phyloP scores from a whole-genome alignment of 78 protist genomes.

The Capsaspora owczarzaki region DNA sequence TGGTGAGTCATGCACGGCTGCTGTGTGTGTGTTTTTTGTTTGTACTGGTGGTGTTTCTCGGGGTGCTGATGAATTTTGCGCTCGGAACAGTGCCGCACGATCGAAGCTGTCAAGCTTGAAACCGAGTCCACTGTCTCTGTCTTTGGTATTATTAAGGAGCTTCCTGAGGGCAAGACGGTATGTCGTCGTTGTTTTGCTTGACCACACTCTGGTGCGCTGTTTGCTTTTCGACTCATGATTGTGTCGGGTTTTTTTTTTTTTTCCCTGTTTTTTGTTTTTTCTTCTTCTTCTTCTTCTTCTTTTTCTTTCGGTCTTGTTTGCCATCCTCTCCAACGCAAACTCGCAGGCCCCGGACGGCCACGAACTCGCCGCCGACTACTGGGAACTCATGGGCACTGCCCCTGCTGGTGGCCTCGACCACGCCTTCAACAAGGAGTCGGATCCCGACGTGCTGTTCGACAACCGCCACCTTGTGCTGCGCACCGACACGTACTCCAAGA shows the following conservation, averaged over 20 bases:
- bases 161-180: slow-evolving; percentile 58
- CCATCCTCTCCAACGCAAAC: no score
- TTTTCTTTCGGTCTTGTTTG: no score
- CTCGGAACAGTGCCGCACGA: slow-evolving; percentile 19
- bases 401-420: slow-evolving; percentile 57
- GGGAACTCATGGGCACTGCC: slow-evolving; percentile 45
- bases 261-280: no score
- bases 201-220: not conserved
- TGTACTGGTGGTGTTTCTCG: not conserved
- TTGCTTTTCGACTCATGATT: not conserved
- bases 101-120: slow-evolving; percentile 34
- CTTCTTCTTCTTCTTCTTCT: no score
- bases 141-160: slow-evolving; percentile 42
- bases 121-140: slow-evolving; percentile 58
- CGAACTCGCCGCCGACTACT: slow-evolving; percentile 70
- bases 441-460: slow-evolving; percentile 48
- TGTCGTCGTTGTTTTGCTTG: not conserved
- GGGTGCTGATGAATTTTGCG: slow-evolving; percentile 8
- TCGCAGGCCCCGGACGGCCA: slow-evolving; percentile 57
- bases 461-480: slow-evolving; percentile 85
- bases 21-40: not conserved
- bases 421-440: slow-evolving; percentile 56
- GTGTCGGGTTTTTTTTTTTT: no score
- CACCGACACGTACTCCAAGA: slow-evolving; percentile 49
- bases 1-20: not conserved